Evolutionary conservation across 2,329 filamentous ascomycete genomes (phyloP), one percentile per base, ranked within the genome.

Genomic region (Acrodontium crateriforme): DNA sequence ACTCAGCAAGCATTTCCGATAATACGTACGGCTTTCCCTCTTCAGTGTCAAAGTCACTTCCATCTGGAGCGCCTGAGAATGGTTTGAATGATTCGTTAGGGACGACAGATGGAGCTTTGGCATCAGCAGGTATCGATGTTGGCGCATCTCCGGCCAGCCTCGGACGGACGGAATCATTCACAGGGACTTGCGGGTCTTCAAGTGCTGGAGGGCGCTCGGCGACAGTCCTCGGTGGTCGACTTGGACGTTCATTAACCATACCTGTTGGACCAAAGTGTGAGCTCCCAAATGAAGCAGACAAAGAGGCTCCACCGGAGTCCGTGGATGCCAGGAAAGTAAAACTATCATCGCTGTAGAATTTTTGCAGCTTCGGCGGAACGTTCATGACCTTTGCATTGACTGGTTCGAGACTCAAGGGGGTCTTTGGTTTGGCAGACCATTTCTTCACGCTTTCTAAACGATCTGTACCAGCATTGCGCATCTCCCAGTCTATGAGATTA

Each of bases 281-380:
- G 32, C 41, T 47, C 9, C 45, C 56, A 21, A 65, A 63, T 0
- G 69, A 71, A 16, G 58, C 62, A 12, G 61, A 62, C 18, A 66
- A 53, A 3, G 67, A 73, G 29, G 60, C 59, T 5, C 58, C 59
- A 28, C 66, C 59, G 5, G 70, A 74, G 34, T 67, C 67, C 2
- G 67, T 66, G n/a, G 67, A 65, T 20, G 69, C 72, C 37, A 75
- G 72, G 64, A 74, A 73, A 13, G 63, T 56, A 39, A 74, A 74
- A 45, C 69, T 74, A 36, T 74, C 71, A 5, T 63, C 60, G 14
- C 69, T 74, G 39, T 71, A 63, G 40, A 70, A 67, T 18, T 67
- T 61, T 27, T 58, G 44, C 36, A 62, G 41, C 55, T 55, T 38
- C 43, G 39, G 31, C 38, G 41, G 39, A 43, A 43, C 34, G 51